A percentile compares a stretch with the other conserved stretches of the same genome.
Evolutionary conservation across 495 filamentous ascomycete species (phyloP).

Genomic region (Trichoderma gamsii): DNA sequence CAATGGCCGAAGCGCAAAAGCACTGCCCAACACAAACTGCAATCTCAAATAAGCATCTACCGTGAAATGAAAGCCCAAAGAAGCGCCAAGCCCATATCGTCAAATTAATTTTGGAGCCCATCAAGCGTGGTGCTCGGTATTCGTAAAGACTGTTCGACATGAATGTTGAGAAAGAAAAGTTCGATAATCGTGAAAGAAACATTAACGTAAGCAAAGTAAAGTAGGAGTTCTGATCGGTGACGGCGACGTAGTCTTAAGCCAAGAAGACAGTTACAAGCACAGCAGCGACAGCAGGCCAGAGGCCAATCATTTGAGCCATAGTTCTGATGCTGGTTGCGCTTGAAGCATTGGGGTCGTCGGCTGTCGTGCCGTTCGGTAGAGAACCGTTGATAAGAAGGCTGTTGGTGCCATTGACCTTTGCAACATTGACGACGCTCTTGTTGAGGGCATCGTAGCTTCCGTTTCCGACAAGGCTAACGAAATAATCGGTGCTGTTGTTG

Average conservation of each 20-base stretch:
- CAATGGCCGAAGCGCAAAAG: not conserved
- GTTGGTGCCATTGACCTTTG: conserved; percentile 64
- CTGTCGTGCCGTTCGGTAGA: conserved; percentile 76
- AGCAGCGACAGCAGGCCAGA: conserved; percentile 53
- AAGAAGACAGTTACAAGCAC: conserved; percentile 49
- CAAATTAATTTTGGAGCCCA: not conserved
- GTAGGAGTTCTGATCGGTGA: not conserved
- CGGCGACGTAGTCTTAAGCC: conserved; percentile 18
- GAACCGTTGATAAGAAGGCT: conserved; percentile 83
- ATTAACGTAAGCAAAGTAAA: not conserved
- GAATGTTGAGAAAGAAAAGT: not conserved
- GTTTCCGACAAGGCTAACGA: conserved; percentile 49
- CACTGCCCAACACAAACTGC: not conserved
- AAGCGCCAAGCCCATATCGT: not conserved
- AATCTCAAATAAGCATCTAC: not conserved
- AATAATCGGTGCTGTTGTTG: conserved; percentile 51
- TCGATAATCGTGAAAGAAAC: not conserved
- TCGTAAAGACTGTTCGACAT: not conserved
- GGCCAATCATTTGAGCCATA: conserved; percentile 48
- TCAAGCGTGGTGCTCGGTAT: not conserved
- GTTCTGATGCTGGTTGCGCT: conserved; percentile 30
- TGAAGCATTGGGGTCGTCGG: conserved; percentile 44
- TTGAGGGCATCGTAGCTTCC: conserved; percentile 65
- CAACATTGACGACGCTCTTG: conserved; percentile 55
- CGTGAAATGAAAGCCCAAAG: not conserved